Percentiles rank a stretch among this genome's conserved stretches.
Conservation (phyloP, 805 yeast genomes). For the Priceomyces melissophilus region DNA sequence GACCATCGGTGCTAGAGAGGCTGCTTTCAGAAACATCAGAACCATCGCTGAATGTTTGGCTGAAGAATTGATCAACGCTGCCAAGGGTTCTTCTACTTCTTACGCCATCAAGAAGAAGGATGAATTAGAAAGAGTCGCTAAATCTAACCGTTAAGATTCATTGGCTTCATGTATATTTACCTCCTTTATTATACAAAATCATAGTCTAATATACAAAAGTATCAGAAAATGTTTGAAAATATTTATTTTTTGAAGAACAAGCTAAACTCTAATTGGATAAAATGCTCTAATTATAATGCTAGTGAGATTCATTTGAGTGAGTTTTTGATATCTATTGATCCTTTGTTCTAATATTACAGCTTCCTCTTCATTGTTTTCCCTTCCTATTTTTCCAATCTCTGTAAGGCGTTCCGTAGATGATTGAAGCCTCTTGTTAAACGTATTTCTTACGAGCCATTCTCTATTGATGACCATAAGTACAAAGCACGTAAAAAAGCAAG, state of each 20-base stretch:
- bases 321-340: conserved; percentile 14
- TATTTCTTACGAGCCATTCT: conserved; percentile 40
- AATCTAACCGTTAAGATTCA: conserved; percentile 94
- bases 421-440: conserved; percentile 20
- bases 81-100: conserved; percentile 99
- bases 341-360: conserved; percentile 14
- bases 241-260: not conserved
- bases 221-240: conserved; percentile 3
- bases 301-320: conserved; percentile 7
- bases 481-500: conserved; percentile 41
- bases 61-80: conserved; percentile 99
- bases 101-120: conserved; percentile 99
- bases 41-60: conserved; percentile 99
- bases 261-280: conserved; percentile 21
- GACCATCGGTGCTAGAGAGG: conserved; percentile 99
- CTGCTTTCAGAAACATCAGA: conserved; percentile 99
- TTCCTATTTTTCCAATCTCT: conserved; percentile 2
- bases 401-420: conserved; percentile 3
- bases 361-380: conserved; percentile 6
- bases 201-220: conserved; percentile 5
- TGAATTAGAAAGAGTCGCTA: conserved; percentile 99
- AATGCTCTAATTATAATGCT: conserved; percentile 13
- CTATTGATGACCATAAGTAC: conserved; percentile 46
- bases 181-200: conserved; percentile 2
- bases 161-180: conserved; percentile 3